Percentiles rank a stretch among this genome's conserved stretches.
Evolutionary conservation across 1,284 basidiomycete genomes (phyloP).

Genomic region (Boletellus deceptivus): DNA sequence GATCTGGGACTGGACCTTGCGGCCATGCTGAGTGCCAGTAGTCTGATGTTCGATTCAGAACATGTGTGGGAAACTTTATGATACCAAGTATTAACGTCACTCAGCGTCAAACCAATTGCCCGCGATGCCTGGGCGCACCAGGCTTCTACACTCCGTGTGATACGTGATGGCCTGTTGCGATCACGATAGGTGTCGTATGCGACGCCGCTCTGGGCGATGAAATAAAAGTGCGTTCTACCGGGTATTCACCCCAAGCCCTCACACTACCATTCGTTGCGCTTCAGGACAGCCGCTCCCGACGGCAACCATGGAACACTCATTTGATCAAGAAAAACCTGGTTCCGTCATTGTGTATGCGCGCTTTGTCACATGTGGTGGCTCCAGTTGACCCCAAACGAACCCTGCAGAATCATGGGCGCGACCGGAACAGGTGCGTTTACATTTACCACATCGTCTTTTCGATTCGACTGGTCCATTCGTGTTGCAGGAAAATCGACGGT

Average conservation of each 20-base stretch:
- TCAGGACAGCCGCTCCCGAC: background rate
- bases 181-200: background rate
- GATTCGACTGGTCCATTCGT: background rate
- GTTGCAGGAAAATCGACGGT: constrained; percentile 9
- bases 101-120: too few relatives aligned
- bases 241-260: background rate
- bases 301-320: background rate
- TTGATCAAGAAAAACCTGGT: background rate
- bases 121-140: too few relatives aligned
- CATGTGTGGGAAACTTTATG: too few relatives aligned
- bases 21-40: too few relatives aligned
- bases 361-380: too few relatives aligned
- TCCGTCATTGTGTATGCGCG: background rate
- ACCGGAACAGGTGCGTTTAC: constrained; percentile 10
- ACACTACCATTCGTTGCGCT: background rate
- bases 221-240: background rate
- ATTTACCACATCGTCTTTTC: background rate
- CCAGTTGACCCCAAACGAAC: background rate
- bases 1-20: too few relatives aligned
- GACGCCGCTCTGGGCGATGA: too few relatives aligned
- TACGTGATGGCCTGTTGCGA: too few relatives aligned
- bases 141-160: too few relatives aligned
- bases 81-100: too few relatives aligned
- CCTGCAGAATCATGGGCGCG: constrained; percentile 6
- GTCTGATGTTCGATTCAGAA: too few relatives aligned